Evolutionary conservation across 2,329 filamentous ascomycete species (phyloP).

Genomic region (Hymenoscyphus albidus): DNA sequence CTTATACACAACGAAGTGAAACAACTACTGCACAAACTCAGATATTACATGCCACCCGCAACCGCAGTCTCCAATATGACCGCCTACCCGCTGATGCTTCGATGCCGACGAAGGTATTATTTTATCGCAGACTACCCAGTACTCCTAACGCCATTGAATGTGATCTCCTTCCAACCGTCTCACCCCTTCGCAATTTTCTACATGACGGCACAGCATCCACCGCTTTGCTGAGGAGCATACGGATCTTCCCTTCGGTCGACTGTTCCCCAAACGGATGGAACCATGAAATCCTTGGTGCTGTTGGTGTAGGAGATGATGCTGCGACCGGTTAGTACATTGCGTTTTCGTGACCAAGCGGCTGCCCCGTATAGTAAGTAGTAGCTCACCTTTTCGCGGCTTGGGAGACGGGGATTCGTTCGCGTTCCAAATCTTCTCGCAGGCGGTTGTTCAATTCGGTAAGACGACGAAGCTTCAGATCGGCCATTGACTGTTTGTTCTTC

Average conservation of each 20-base stretch:
- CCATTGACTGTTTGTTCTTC: slow-evolving; percentile 99
- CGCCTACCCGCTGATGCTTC: slow-evolving; percentile 16
- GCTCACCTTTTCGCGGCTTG: slow-evolving; percentile 82
- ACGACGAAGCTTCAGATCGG: slow-evolving; percentile 92
- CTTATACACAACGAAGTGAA: slow-evolving; percentile 24
- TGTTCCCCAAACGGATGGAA: slow-evolving; percentile 87
- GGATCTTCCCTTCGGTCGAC: slow-evolving; percentile 95
- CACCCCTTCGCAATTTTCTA: slow-evolving; percentile 41
- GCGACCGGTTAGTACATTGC: slow-evolving; percentile 11
- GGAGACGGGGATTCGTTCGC: slow-evolving; percentile 92
- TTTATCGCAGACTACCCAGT: slow-evolving; percentile 24
- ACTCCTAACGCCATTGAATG: slow-evolving; percentile 26
- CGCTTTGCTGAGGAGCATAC: slow-evolving; percentile 62
- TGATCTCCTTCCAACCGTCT: slow-evolving; percentile 12
- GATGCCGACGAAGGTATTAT: slow-evolving; percentile 24
- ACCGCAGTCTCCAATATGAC: slow-evolving; percentile 12
- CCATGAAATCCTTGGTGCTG: slow-evolving; percentile 98
- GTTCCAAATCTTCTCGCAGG: slow-evolving; percentile 90
- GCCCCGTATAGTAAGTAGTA: neutral
- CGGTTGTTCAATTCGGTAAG: slow-evolving; percentile 96
- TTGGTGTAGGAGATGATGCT: slow-evolving; percentile 98
- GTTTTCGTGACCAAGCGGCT: slow-evolving; percentile 4
- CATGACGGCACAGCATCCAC: slow-evolving; percentile 90
- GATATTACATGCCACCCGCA: slow-evolving; percentile 33
- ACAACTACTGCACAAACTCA: slow-evolving; percentile 25